These are phyloP conservation scores for Blastomyces gilchristii DNA, from an alignment of 2,329 filamentous ascomycete genomes.

Conservation along the genomic window DNA sequence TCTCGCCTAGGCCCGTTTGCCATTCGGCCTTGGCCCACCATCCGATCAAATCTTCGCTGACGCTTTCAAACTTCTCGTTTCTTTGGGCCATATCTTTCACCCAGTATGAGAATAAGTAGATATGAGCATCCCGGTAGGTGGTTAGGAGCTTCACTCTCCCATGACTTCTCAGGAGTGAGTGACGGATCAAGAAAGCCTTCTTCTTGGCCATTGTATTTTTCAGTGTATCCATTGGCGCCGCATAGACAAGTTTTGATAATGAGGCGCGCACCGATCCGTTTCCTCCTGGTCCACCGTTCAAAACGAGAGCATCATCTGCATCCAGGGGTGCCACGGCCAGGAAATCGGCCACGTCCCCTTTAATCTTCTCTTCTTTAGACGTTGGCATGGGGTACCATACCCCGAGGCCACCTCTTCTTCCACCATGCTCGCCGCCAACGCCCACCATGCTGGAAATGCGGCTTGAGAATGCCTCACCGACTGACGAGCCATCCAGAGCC, in stretches of 20 bases:
- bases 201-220: constrained; percentile 72
- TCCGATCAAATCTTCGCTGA: constrained; percentile 83
- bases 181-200: constrained; percentile 57
- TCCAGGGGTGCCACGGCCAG: constrained; percentile 65
- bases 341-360: constrained; percentile 89
- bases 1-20: constrained; percentile 71
- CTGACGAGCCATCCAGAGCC: constrained; percentile 52
- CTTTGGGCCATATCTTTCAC: constrained; percentile 69
- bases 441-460: constrained; percentile 37
- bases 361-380: constrained; percentile 55
- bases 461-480: constrained; percentile 32
- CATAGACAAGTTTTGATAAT: constrained; percentile 70
- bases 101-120: constrained; percentile 92
- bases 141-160: constrained; percentile 69
- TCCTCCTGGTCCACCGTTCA: constrained; percentile 38
- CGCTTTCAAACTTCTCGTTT: constrained; percentile 74
- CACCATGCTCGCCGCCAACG: constrained; percentile 45
- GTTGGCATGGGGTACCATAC: constrained; percentile 86
- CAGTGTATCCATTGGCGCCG: constrained; percentile 78
- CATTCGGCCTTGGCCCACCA: constrained; percentile 95
- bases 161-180: constrained; percentile 64
- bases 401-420: constrained; percentile 66
- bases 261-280: constrained; percentile 55
- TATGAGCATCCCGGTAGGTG: constrained; percentile 79
- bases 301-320: constrained; percentile 38